These are phyloP conservation scores for Bertia moriformis DNA, from an alignment of 2,329 filamentous ascomycete species.

Conservation along the genomic window DNA sequence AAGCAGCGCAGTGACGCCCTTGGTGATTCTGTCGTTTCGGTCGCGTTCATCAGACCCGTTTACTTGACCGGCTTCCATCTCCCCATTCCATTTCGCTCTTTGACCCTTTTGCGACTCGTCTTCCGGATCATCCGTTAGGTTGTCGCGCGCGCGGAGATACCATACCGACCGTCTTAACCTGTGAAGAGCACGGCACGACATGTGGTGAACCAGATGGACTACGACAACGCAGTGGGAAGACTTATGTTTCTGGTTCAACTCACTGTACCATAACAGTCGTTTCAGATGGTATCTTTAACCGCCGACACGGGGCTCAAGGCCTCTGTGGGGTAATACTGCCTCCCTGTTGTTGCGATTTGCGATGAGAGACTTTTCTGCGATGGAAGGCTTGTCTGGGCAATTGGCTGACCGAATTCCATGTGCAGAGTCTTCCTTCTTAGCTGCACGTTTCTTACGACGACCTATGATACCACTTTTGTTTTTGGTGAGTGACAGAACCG, in stretches of 20 bases:
- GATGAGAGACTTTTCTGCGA: not conserved
- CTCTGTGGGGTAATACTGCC: not conserved
- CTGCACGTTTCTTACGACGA: not conserved
- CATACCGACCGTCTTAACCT: not conserved
- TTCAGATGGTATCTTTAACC: not conserved
- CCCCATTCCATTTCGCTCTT: too few species aligned
- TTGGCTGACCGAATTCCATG: not conserved
- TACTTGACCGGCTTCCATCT: too few species aligned
- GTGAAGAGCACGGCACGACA: not conserved
- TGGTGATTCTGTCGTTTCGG: too few species aligned
- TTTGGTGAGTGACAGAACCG: not conserved
- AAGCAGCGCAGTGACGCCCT: too few species aligned
- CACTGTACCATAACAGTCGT: not conserved
- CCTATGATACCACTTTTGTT: not conserved
- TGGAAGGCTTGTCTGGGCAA: not conserved
- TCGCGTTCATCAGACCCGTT: too few species aligned
- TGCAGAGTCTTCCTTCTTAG: not conserved
- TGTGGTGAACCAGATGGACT: not conserved
- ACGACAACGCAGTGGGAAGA: not conserved
- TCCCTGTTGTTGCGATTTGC: not conserved
- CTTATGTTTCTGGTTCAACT: not conserved
- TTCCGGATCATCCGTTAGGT: not conserved
- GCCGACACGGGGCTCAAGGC: not conserved
- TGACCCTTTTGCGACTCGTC: too few species aligned
- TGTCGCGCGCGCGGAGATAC: not conserved